Percentiles rank a stretch among this genome's conserved stretches.
Conservation (phyloP, 202 grass and related monocot species). For the Hordeum pubiflorum region DNA sequence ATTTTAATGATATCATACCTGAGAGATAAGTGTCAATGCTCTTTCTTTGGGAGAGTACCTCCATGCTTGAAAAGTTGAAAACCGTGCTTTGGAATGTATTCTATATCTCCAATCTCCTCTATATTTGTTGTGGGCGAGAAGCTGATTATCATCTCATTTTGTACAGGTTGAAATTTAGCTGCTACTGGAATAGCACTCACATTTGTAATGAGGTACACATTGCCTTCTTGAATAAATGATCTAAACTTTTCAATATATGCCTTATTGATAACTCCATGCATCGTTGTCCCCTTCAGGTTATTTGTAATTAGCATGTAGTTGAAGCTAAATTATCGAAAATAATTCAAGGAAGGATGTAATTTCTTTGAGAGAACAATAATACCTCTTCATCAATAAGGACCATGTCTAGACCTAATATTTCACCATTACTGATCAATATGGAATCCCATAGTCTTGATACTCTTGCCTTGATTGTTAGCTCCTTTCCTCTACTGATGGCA, state of each 20-base stretch:
- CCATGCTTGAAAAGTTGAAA: background rate
- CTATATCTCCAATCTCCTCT: background rate
- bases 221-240: too few relatives aligned
- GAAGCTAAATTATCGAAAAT: background rate
- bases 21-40: background rate
- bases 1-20: background rate
- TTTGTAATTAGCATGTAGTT: background rate
- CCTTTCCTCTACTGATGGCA: background rate
- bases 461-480: background rate
- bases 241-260: background rate
- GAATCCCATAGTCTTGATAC: background rate
- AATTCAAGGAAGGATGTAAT: background rate
- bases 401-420: background rate
- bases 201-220: too few relatives aligned
- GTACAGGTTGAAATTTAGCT: background rate
- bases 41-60: background rate
- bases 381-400: background rate
- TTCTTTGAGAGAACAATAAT: background rate
- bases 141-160: background rate
- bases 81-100: background rate
- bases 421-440: background rate
- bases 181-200: too few relatives aligned
- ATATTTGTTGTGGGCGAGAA: background rate
- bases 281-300: background rate
- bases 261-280: too few relatives aligned